Evolutionary conservation across 1,284 basidiomycete species (phyloP).

Genomic region (Thelephora terrestris): DNA sequence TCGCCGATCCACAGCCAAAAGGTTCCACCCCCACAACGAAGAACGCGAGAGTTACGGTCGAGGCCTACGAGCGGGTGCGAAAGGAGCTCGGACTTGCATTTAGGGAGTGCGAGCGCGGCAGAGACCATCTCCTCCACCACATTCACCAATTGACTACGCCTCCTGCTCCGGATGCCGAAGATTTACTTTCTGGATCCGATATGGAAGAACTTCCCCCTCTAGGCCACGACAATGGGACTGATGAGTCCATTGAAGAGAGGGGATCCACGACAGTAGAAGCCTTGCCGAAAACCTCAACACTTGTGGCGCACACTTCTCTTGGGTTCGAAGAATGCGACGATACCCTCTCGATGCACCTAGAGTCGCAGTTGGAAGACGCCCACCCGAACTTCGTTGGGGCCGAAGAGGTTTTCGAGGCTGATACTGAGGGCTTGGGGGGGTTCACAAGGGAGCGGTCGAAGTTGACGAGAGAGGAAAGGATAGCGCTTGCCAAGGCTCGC

Average conservation of each 20-base stretch:
- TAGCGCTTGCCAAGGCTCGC: slow-evolving; percentile 42
- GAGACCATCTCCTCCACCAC: slow-evolving; percentile 49
- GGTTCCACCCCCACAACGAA: no score
- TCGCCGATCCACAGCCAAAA: slow-evolving; percentile 23
- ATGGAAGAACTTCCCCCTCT: slow-evolving; percentile 41
- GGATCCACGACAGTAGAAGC: slow-evolving; percentile 21
- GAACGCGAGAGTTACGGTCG: slow-evolving; percentile 28
- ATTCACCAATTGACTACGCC: slow-evolving; percentile 32
- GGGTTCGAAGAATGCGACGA: slow-evolving; percentile 1
- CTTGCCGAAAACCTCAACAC: not conserved
- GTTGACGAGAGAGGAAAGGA: slow-evolving; percentile 62
- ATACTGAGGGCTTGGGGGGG: slow-evolving; percentile 29
- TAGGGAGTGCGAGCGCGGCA: slow-evolving; percentile 69
- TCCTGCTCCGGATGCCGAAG: slow-evolving; percentile 20
- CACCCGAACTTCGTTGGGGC: slow-evolving; percentile 52
- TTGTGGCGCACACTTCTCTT: not conserved
- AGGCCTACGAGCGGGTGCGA: slow-evolving; percentile 63
- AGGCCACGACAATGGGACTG: slow-evolving; percentile 39
- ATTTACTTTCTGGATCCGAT: slow-evolving; percentile 22
- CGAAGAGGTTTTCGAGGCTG: slow-evolving; percentile 71
- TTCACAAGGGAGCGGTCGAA: slow-evolving; percentile 49
- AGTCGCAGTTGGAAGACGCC: slow-evolving; percentile 36
- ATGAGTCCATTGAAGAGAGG: slow-evolving; percentile 38
- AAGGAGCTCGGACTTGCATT: slow-evolving; percentile 64
- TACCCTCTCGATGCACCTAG: slow-evolving; percentile 46